phyloP scores from a whole-genome alignment of 352 stramenopile species.

The Pythium grandisporangium region DNA sequence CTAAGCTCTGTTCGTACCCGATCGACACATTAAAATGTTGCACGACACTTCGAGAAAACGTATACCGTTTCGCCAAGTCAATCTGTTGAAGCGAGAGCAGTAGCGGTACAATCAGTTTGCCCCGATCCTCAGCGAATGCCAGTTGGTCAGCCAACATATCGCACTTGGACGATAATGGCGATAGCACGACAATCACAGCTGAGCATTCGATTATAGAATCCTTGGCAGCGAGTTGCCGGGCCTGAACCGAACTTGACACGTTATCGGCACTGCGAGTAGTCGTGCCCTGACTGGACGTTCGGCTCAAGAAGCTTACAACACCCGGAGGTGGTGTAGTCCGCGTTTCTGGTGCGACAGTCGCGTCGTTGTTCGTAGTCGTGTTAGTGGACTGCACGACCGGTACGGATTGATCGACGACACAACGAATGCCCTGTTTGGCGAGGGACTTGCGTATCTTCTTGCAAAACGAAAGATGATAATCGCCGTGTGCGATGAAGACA shows the following conservation, averaged over 20 bases:
- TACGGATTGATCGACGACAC: slow-evolving; percentile 40
- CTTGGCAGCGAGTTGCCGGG: slow-evolving; percentile 60
- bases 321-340: neutral
- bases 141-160: slow-evolving; percentile 67
- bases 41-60: slow-evolving; percentile 61
- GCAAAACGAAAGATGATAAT: slow-evolving; percentile 66
- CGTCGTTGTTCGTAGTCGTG: slow-evolving; percentile 5
- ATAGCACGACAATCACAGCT: slow-evolving; percentile 61
- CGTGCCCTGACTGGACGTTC: slow-evolving; percentile 3
- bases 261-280: slow-evolving; percentile 11
- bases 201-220: slow-evolving; percentile 62
- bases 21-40: slow-evolving; percentile 78
- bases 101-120: slow-evolving; percentile 62
- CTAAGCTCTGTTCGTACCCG: slow-evolving; percentile 64
- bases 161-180: slow-evolving; percentile 52
- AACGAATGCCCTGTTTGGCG: slow-evolving; percentile 44
- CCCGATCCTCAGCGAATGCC: slow-evolving; percentile 72
- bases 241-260: slow-evolving; percentile 28
- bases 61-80: slow-evolving; percentile 71
- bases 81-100: slow-evolving; percentile 67
- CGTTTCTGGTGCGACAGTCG: slow-evolving; percentile 1
- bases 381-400: slow-evolving; percentile 38
- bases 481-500: slow-evolving; percentile 69
- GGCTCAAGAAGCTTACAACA: too few relatives aligned
- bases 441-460: slow-evolving; percentile 42